Evolutionary conservation across 257 asterid genomes (phyloP), one percentile per base, ranked within the genome.

Genomic region (Nicotiana otophora): DNA sequence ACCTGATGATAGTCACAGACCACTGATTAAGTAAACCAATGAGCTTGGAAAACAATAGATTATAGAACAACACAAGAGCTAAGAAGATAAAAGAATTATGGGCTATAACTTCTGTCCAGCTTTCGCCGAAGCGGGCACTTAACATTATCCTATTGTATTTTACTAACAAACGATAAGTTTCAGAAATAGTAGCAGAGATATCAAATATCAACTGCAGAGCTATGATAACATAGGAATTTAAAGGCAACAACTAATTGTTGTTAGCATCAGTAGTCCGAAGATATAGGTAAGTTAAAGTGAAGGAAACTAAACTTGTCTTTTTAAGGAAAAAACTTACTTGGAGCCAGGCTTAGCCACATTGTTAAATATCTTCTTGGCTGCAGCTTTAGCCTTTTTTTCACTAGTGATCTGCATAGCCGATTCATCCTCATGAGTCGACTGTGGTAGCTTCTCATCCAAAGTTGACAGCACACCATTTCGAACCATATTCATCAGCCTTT

Each of bases 331-430:
- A 34, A 83, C 88, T 84, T 86, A 95, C 99, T 92, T 91, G 11
- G 95, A 89, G 60, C 94, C 95, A 5, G 88, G 89, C 84, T 85
- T 91, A 19, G 97, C 95, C 51, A 93, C 99, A 77, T 95, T 95
- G 83, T 48, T 68, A 74, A 95, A 95, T 82, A 95, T 95, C 93
- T 90, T 91, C 85, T 87, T 92, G 74, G 99, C 98, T 66, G 98
- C 99, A 61, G 81, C 78, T 90, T 87, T 93, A 0, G 97, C 98
- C 90, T 91, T 92, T 5, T 87, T 87, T 77, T 93, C 99, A 66
- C 88, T 93, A 0, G 95, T 92, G 79, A 95, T 93, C 82, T 89
- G 90, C 86, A 90, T 89, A 42, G 83, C 60, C 1, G 93, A 79
- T 89, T 93, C 99, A 48, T 95, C 97, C 28, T 92, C 91, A 11